A percentile compares a stretch with the other conserved stretches of the same genome.
Conservation (phyloP, 192 early-diverging fungal genomes). For the Linnemannia schmuckeri region DNA sequence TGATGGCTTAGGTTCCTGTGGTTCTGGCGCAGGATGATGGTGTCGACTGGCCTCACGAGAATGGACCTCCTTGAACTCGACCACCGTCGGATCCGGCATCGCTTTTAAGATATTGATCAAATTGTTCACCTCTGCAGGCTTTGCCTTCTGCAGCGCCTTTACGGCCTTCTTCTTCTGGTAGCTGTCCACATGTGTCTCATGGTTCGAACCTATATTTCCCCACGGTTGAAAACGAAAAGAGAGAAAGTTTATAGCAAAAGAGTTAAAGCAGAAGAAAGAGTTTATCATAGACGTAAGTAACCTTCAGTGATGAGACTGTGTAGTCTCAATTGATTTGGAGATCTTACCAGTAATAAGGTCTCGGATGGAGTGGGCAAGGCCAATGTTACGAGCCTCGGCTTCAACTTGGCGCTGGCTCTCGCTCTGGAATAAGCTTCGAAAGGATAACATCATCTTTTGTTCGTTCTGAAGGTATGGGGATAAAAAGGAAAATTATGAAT, state of each 20-base stretch:
- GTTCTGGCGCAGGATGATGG: slow-evolving; percentile 12
- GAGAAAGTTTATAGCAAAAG: background rate
- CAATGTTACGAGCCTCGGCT: slow-evolving; percentile 44
- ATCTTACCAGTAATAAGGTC: slow-evolving; percentile 50
- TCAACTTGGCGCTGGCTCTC: slow-evolving; percentile 47
- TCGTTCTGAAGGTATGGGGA: too few relatives aligned
- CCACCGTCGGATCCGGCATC: slow-evolving; percentile 58
- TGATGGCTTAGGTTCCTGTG: background rate
- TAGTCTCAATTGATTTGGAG: background rate
- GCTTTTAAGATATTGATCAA: slow-evolving; percentile 54
- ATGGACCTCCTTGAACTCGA: slow-evolving; percentile 45
- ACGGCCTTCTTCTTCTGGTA: slow-evolving; percentile 54
- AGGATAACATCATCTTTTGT: slow-evolving; percentile 17
- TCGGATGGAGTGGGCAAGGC: slow-evolving; percentile 47
- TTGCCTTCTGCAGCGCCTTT: slow-evolving; percentile 55
- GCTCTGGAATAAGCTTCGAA: slow-evolving; percentile 30
- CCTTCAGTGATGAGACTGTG: background rate
- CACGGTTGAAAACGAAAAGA: too few relatives aligned
- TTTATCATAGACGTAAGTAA: background rate
- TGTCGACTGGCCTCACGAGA: slow-evolving; percentile 37
- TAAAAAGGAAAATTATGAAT: background rate
- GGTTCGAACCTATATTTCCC: slow-evolving; percentile 29
- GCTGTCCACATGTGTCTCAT: slow-evolving; percentile 42
- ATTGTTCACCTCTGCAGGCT: slow-evolving; percentile 37
- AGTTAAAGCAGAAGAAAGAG: background rate